Evolutionary conservation across 768 basidiomycete genomes (phyloP).

Genomic region (Fibroporia radiculosa): DNA sequence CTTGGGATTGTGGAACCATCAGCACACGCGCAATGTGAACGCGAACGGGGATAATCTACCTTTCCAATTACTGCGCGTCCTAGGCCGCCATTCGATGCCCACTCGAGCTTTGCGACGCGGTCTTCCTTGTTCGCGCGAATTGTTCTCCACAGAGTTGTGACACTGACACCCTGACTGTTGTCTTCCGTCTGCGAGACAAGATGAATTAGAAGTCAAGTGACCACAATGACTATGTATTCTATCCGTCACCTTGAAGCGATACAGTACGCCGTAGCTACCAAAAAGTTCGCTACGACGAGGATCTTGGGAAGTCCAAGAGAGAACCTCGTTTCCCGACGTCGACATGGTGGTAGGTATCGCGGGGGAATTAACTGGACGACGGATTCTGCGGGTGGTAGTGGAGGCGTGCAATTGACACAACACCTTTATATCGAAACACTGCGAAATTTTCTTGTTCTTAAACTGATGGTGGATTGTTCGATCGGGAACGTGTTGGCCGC

Average conservation of each 20-base stretch:
- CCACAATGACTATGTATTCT: slow-evolving; percentile 15
- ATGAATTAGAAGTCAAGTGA: slow-evolving; percentile 1
- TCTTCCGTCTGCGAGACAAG: slow-evolving; percentile 50
- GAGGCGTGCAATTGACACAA: slow-evolving; percentile 6
- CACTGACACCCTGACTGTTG: slow-evolving; percentile 53
- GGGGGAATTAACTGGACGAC: slow-evolving; percentile 7
- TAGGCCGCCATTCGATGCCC: slow-evolving; percentile 75
- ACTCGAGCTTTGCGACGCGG: slow-evolving; percentile 82
- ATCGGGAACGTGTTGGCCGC: slow-evolving; percentile 74
- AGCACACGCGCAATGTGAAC: slow-evolving; percentile 5
- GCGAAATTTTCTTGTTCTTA: slow-evolving; percentile 40
- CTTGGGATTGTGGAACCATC: slow-evolving; percentile 33
- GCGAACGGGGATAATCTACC: slow-evolving; percentile 29
- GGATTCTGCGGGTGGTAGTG: slow-evolving; percentile 5
- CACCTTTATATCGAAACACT: slow-evolving; percentile 46
- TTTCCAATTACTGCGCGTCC: slow-evolving; percentile 84
- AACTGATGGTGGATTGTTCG: slow-evolving; percentile 49
- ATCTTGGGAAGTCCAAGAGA: slow-evolving; percentile 85
- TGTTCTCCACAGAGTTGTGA: slow-evolving; percentile 75
- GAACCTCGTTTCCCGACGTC: slow-evolving; percentile 43
- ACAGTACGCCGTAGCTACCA: slow-evolving; percentile 73
- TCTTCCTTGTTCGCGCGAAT: slow-evolving; percentile 83
- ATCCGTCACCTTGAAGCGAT: slow-evolving; percentile 62
- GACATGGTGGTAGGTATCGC: slow-evolving; percentile 32
- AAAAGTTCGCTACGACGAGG: slow-evolving; percentile 79